Base-by-base conservation (phyloP, 2,329 filamentous ascomycete genomes). In the Colletotrichum costaricense region DNA sequence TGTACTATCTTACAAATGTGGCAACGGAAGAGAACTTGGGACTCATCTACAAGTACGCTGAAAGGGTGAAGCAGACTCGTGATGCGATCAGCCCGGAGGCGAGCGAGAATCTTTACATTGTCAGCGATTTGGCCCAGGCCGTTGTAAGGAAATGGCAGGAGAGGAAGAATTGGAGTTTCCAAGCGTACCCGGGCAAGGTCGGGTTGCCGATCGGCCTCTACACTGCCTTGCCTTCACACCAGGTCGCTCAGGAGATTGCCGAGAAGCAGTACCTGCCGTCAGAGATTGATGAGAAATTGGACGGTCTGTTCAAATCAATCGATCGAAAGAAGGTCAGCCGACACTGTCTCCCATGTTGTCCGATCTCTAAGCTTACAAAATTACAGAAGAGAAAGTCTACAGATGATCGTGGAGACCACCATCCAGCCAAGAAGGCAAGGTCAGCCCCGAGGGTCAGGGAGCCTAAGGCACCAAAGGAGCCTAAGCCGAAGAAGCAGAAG, bases 11-110 rank as follows among this genome's bases (percentile, higher is more conserved):
- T 59, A 92, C 89, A 74, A 91, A 92, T 49, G 92, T 98, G 22
- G 94, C 94, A 11, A 96, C 92, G 0, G 94, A 97, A 81, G 90
- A 94, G 57, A 99, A 98, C 78, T 87, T 98, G 19, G 93, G 94
- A 0, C 86, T 98, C 74, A 95, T 99, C 54, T 97, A 94, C 85
- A 95, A 97, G 81, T 94, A 98, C 74, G 95, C 95, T 14, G 95
- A 98, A 82, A 92, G 95, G 11, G 93, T 98, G 67, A 99, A 99
- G 86, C 94, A 96, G 82, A 94, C 95, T 11, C 89, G 91, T 55
- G 97, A 99, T 81, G 93, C 90, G 14, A 91, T 98, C 73, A 88
- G 89, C 28, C 89, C 91, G 0, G 85, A 88, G 1, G 87, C 88
- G 72, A 94, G 93, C 77, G 91, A 95, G 70, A 91, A 92, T 74